These are phyloP conservation scores for Ceriops tagal DNA, from an alignment of 345 rosid species.

Conservation along the genomic window DNA sequence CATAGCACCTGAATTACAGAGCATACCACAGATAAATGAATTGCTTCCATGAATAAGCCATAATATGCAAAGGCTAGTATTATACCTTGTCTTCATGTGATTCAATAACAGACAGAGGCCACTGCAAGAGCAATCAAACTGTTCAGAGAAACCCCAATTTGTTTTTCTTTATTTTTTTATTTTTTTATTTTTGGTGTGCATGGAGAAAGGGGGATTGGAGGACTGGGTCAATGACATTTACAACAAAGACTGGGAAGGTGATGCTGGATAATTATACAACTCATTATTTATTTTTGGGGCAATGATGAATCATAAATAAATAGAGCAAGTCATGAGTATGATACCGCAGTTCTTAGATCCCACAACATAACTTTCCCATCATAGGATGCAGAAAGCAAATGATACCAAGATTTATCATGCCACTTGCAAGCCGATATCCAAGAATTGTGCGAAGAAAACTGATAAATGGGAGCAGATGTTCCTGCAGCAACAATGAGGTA, in stretches of 20 bases:
- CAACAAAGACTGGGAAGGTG: neutral
- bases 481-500: conserved; percentile 41
- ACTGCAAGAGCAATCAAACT: conserved; percentile 53
- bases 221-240: too few species aligned
- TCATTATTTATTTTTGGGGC: too few species aligned
- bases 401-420: conserved; percentile 77
- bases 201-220: too few species aligned
- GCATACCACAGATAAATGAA: conserved; percentile 2
- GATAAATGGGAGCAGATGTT: conserved; percentile 81
- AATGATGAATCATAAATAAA: neutral
- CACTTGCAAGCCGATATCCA: conserved; percentile 98
- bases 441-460: conserved; percentile 76
- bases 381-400: conserved; percentile 86
- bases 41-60: neutral
- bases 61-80: neutral
- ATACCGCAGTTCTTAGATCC: conserved; percentile 99
- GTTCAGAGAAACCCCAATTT: neutral
- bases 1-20: conserved; percentile 60
- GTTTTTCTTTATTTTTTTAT: neutral
- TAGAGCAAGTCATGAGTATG: conserved; percentile 14
- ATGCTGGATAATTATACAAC: neutral
- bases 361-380: conserved; percentile 98
- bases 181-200: too few species aligned
- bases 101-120: conserved; percentile 80
- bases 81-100: conserved; percentile 81